Conservation (phyloP, 2,329 filamentous ascomycete genomes). For the Fusarium subglutinans region DNA sequence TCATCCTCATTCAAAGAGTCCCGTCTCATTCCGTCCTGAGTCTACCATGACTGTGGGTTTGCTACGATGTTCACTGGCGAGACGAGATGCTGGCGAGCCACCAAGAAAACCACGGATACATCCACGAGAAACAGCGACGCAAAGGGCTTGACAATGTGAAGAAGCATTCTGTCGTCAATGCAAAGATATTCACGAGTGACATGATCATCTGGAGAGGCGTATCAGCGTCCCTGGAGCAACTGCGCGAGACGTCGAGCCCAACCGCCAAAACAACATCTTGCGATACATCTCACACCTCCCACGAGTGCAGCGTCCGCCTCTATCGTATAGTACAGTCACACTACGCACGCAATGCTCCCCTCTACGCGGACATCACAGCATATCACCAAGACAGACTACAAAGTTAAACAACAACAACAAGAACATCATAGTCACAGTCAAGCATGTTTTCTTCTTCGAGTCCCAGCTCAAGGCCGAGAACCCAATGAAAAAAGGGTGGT, state of each 20-base stretch:
- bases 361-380: background rate
- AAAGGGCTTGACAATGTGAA: rapidly evolving
- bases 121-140: rapidly evolving
- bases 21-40: background rate
- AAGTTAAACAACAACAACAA: background rate
- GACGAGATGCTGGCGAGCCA: background rate
- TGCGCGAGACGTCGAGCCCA: background rate
- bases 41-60: too few species aligned
- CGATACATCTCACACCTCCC: rapidly evolving
- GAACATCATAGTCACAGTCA: background rate
- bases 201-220: background rate
- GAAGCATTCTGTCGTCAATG: too few species aligned
- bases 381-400: background rate
- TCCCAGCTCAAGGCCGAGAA: conserved; percentile 13
- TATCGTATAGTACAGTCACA: too few species aligned
- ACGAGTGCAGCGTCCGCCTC: rapidly evolving
- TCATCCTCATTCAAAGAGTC: background rate
- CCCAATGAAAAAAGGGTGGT: conserved; percentile 30
- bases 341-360: background rate
- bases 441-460: conserved; percentile 34
- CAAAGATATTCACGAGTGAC: background rate
- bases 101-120: background rate
- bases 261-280: background rate
- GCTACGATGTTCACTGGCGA: background rate
- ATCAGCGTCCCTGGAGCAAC: background rate